Percentiles rank a stretch among this genome's conserved stretches.
Evolutionary conservation across 139 green algal species (phyloP).

Genomic region (Picochlorum sp.): DNA sequence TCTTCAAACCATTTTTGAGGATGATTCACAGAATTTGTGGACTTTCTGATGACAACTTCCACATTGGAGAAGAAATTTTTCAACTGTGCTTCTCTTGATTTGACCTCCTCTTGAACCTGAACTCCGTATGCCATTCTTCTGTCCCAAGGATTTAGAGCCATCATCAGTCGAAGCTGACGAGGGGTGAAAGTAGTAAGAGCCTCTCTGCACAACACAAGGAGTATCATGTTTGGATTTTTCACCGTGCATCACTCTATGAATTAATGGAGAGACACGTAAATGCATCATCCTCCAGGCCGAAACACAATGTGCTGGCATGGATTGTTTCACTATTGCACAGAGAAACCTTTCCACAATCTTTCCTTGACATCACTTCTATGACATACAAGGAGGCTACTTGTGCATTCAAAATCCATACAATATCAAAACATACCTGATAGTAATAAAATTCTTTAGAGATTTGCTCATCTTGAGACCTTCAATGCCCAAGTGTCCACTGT

Average conservation of each 20-base stretch:
- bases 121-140: constrained; percentile 66
- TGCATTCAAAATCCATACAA: too few species aligned
- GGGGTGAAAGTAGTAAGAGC: constrained; percentile 68
- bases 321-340: too few species aligned
- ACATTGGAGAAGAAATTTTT: constrained; percentile 94
- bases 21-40: constrained; percentile 1
- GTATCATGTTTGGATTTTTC: too few species aligned
- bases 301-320: too few species aligned
- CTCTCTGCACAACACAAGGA: constrained; percentile 44
- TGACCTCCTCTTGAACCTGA: constrained; percentile 55
- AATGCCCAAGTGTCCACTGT: constrained; percentile 92
- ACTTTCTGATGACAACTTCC: constrained; percentile 57
- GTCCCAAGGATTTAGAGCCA: constrained; percentile 85
- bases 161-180: constrained; percentile 90
- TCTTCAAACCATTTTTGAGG: constrained; percentile 29
- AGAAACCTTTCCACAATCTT: too few species aligned
- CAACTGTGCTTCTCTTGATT: constrained; percentile 58
- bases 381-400: too few species aligned
- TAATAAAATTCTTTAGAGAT: constrained; percentile 99
- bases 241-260: neutral
- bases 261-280: neutral
- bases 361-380: too few species aligned
- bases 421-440: constrained; percentile 59
- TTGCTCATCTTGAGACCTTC: constrained; percentile 99
- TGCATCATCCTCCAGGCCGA: too few species aligned